These are phyloP conservation scores for Thalia dealbata DNA, from an alignment of 176 grass and related monocot genomes.

Conservation along the genomic window DNA sequence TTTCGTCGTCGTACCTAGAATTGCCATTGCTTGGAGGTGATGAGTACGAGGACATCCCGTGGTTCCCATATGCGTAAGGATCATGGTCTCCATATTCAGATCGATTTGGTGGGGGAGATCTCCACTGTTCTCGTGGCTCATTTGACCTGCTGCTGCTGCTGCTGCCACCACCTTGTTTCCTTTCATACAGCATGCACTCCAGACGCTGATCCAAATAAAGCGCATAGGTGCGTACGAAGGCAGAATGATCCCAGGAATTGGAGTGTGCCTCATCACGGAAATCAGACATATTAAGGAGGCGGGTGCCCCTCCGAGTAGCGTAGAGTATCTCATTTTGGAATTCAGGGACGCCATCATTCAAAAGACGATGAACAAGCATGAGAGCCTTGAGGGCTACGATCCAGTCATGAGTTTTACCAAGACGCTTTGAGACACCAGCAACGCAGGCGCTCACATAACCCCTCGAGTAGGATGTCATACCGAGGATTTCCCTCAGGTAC, in stretches of 20 bases:
- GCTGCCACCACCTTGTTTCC: too few species aligned
- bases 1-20: background rate
- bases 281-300: constrained; percentile 46
- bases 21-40: too few species aligned
- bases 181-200: constrained; percentile 36
- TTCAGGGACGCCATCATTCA: constrained; percentile 37
- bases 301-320: constrained; percentile 32
- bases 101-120: too few species aligned
- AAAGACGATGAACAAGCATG: constrained; percentile 61
- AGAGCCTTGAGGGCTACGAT: constrained; percentile 27
- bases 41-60: too few species aligned
- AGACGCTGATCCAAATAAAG: constrained; percentile 49
- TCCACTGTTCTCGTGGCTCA: too few species aligned
- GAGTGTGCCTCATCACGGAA: constrained; percentile 44
- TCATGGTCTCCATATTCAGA: too few species aligned
- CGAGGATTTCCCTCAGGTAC: constrained; percentile 61
- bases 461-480: constrained; percentile 43
- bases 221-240: constrained; percentile 51
- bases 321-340: constrained; percentile 61
- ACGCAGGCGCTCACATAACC: constrained; percentile 34
- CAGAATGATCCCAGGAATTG: background rate
- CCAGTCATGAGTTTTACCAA: constrained; percentile 41
- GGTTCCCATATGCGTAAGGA: too few species aligned
- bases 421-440: constrained; percentile 35
- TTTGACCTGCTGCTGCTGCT: too few species aligned